Percentiles rank a stretch among this genome's conserved stretches.
Evolutionary conservation across 2,329 filamentous ascomycete genomes (phyloP).

Genomic region (Cercospora beticola): DNA sequence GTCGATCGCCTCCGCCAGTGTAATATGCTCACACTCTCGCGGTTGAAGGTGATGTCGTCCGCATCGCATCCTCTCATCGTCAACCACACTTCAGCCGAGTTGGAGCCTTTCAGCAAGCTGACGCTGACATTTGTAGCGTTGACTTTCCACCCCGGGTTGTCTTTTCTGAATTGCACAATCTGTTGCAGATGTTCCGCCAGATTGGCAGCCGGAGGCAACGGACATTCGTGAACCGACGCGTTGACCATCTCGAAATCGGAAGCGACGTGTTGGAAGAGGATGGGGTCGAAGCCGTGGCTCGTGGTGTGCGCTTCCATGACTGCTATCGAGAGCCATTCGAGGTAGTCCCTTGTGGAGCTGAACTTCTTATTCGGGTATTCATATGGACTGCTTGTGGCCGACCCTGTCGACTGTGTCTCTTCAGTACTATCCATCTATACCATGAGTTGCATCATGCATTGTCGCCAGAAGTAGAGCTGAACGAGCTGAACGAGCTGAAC

Average conservation of each 20-base stretch:
- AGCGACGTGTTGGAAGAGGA: constrained; percentile 12
- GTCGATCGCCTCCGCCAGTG: constrained; percentile 13
- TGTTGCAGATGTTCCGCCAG: constrained; percentile 15
- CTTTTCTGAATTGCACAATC: constrained; percentile 3
- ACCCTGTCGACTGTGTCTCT: neutral
- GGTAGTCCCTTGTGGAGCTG: constrained; percentile 8
- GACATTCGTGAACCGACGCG: constrained; percentile 16
- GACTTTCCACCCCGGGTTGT: constrained; percentile 18
- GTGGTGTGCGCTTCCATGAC: constrained; percentile 18
- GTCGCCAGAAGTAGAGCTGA: neutral
- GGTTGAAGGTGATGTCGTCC: constrained; percentile 14
- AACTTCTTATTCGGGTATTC: neutral
- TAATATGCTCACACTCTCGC: constrained; percentile 22
- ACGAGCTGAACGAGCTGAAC: neutral
- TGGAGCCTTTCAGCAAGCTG: constrained; percentile 13
- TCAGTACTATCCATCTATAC: neutral
- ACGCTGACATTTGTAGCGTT: constrained; percentile 7
- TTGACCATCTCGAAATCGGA: constrained; percentile 20
- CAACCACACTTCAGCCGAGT: constrained; percentile 21
- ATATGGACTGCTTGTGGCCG: neutral
- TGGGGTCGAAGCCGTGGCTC: neutral
- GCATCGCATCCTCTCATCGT: constrained; percentile 12
- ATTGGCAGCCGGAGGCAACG: constrained; percentile 7
- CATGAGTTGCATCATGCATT: neutral
- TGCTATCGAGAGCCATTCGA: constrained; percentile 14